Evolutionary conservation across 352 stramenopile genomes (phyloP), one percentile per base, ranked within the genome.

Genomic region (Bremia lactucae): DNA sequence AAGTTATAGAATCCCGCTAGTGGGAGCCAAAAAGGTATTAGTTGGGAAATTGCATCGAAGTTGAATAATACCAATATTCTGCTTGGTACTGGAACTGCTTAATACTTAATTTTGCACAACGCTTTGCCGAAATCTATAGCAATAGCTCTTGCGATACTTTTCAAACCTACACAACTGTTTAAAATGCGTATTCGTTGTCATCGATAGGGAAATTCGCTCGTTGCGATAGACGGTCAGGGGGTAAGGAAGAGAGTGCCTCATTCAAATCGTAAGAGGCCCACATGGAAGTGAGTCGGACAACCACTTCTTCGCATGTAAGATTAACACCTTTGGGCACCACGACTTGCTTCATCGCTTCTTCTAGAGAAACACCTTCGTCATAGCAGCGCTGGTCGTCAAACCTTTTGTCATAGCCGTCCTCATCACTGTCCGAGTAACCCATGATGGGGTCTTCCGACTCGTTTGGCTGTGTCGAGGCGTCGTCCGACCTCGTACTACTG

Each of bases 271-370:
- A 90, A 26, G 75, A 49, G 8, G 76, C 66, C 78, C 78, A 90
- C 78, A 90, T 87, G 20, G 72, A 79, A 15, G 65, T 84, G 34
- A 90, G 52, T 3, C 78, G 72, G 28, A 79, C 64, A 24, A 84
- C 63, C 33, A 88, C 67, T 64, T 90, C 78, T 55, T 87, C 71
- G 48, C 75, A 68, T 13, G 78, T 90, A 35, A 65, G 70, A 2
- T 55, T 52, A 21, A 55, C 41, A 15, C 77, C 77, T 7, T 62
- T 51, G 8, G 71, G 56, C 20, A 90, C 46, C 31, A 90, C 76
- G 23, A 90, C 71, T 40, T 90, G 65, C 55, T 87, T 87, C 46
- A 90, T 65, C 5, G 78, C 78, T 31, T 90, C 74, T 24, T 76
- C 68, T 1, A 90, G 57, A 31, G 78, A 71, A 1, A 86, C 42